Evolutionary conservation across 352 stramenopile species (phyloP).

Genomic region (Blastocystis sp.): DNA sequence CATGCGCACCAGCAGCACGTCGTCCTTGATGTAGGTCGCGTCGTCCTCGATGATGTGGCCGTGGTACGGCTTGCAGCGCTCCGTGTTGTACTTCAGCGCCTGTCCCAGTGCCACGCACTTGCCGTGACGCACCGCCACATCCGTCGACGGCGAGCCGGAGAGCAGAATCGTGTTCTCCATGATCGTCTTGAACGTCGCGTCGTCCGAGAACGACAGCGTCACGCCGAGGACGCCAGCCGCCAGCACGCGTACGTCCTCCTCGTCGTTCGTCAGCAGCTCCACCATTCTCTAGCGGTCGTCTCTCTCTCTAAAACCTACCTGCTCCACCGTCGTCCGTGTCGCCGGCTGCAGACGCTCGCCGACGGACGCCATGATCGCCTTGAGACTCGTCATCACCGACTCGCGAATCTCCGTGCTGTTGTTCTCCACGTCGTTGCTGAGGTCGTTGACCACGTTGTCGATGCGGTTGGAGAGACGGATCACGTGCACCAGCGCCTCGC

Average conservation of each 20-base stretch:
- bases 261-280: neutral
- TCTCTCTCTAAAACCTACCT: neutral
- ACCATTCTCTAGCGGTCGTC: slow-evolving; percentile 41
- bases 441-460: slow-evolving; percentile 85
- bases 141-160: too few species aligned
- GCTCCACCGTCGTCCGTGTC: neutral
- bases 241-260: slow-evolving; percentile 37
- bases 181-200: slow-evolving; percentile 29
- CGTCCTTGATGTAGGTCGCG: neutral
- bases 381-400: slow-evolving; percentile 12
- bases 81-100: slow-evolving; percentile 25
- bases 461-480: slow-evolving; percentile 83
- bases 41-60: slow-evolving; percentile 18
- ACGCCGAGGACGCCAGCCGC: slow-evolving; percentile 26
- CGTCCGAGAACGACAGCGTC: neutral
- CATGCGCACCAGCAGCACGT: slow-evolving; percentile 18
- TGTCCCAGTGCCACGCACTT: slow-evolving; percentile 24
- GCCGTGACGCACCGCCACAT: neutral
- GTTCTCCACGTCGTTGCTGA: slow-evolving; percentile 59
- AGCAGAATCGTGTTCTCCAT: neutral
- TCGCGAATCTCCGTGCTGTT: slow-evolving; percentile 31
- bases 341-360: neutral
- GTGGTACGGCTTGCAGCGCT: slow-evolving; percentile 19
- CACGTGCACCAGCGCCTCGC: slow-evolving; percentile 78
- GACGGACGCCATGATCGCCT: neutral